Conservation (phyloP, 2,329 filamentous ascomycete species). For the Aspergillus clavatus region DNA sequence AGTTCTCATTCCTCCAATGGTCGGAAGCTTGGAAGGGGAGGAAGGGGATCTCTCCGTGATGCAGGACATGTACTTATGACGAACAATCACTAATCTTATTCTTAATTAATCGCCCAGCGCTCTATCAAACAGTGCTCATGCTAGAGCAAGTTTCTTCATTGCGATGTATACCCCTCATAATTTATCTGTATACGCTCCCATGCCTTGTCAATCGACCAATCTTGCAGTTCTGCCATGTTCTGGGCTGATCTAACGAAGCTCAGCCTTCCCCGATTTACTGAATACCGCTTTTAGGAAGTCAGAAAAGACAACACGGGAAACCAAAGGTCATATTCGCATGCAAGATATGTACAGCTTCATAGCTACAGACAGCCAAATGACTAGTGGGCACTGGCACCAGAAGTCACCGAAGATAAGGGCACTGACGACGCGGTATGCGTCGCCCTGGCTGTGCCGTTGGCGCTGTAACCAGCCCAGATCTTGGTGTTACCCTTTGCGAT, state of each 20-base stretch:
- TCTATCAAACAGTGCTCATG: too few species aligned
- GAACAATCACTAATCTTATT: not conserved
- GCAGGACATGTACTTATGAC: not conserved
- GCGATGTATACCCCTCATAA: too few species aligned
- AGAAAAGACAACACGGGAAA: too few species aligned
- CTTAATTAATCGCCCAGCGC: not conserved
- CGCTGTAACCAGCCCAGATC: slow-evolving; percentile 34
- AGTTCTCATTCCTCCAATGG: not conserved
- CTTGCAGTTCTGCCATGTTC: too few species aligned
- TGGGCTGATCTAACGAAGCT: too few species aligned
- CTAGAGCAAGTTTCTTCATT: too few species aligned
- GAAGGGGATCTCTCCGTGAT: too few species aligned
- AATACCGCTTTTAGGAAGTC: too few species aligned
- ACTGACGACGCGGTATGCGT: slow-evolving; percentile 44
- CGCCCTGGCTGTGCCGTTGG: slow-evolving; percentile 37
- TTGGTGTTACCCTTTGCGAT: slow-evolving; percentile 48
- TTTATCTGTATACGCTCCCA: too few species aligned
- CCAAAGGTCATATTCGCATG: too few species aligned
- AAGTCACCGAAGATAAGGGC: slow-evolving; percentile 25
- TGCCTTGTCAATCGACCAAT: too few species aligned
- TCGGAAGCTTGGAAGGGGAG: not conserved
- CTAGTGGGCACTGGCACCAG: slow-evolving; percentile 3
- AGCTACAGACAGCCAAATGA: not conserved
- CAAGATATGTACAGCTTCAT: not conserved
- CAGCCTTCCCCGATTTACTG: too few species aligned